phyloP scores from a whole-genome alignment of 2,329 filamentous ascomycete species.

The Arthroderma uncinatum region DNA sequence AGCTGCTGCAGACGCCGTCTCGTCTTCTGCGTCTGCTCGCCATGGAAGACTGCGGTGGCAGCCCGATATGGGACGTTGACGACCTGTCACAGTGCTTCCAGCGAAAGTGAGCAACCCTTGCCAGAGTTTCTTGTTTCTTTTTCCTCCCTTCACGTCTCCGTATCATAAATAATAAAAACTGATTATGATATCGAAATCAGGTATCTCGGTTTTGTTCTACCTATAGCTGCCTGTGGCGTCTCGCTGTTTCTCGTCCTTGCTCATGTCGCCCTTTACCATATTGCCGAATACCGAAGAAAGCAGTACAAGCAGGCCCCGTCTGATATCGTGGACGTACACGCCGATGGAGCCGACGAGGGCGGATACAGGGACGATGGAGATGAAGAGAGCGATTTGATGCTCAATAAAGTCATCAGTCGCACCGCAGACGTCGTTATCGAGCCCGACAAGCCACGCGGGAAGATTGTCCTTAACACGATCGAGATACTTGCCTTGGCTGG shows the following conservation, averaged over 20 bases:
- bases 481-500: slow-evolving; percentile 67
- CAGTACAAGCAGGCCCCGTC: slow-evolving; percentile 44
- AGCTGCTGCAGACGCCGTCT: neutral
- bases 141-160: neutral
- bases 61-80: slow-evolving; percentile 49
- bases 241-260: slow-evolving; percentile 58
- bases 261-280: slow-evolving; percentile 46
- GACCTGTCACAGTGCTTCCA: slow-evolving; percentile 54
- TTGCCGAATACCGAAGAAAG: slow-evolving; percentile 43
- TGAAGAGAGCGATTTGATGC: slow-evolving; percentile 38
- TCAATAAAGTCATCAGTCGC: slow-evolving; percentile 44
- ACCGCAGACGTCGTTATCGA: slow-evolving; percentile 44
- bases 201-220: slow-evolving; percentile 69
- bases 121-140: neutral
- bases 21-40: neutral
- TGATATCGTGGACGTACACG: slow-evolving; percentile 30
- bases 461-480: slow-evolving; percentile 56
- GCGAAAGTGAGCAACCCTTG: slow-evolving; percentile 35
- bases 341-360: slow-evolving; percentile 48
- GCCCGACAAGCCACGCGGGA: slow-evolving; percentile 63
- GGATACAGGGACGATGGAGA: slow-evolving; percentile 46
- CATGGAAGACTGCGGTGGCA: slow-evolving; percentile 48
- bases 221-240: slow-evolving; percentile 56
- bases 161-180: neutral
- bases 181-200: slow-evolving; percentile 4